phyloP scores from a whole-genome alignment of 148 eudicot genomes.

The Pouteria glomerata region DNA sequence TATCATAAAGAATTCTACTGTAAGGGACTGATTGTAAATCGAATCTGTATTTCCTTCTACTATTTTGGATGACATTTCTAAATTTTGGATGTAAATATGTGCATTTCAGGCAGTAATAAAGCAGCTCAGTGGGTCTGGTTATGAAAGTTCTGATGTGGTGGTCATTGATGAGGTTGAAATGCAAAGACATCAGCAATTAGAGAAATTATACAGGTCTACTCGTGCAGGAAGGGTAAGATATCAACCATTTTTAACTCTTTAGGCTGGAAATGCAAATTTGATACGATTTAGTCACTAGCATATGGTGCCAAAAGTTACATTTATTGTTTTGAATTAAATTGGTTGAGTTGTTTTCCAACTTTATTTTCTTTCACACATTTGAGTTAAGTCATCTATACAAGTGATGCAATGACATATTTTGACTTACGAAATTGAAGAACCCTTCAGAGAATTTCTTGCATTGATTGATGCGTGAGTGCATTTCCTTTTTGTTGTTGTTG shows the following conservation, averaged over 20 bases:
- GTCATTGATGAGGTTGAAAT: constrained; percentile 90
- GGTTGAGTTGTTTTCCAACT: background rate
- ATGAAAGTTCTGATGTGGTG: constrained; percentile 76
- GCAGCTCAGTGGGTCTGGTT: constrained; percentile 76
- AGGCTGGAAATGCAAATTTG: background rate
- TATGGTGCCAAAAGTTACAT: background rate
- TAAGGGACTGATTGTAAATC: background rate
- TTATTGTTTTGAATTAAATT: background rate
- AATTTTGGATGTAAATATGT: constrained; percentile 11
- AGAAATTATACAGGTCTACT: constrained; percentile 81
- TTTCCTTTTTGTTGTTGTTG: no score
- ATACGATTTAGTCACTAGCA: background rate
- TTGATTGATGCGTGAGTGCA: no score
- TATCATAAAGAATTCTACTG: background rate
- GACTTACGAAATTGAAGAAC: no score
- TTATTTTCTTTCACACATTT: background rate
- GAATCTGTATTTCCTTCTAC: background rate
- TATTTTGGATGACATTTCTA: constrained; percentile 1
- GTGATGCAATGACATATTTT: no score
- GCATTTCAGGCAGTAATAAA: constrained; percentile 84
- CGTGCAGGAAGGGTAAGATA: constrained; percentile 75
- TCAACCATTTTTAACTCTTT: background rate
- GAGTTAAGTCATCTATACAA: no score
- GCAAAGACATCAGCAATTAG: constrained; percentile 83
- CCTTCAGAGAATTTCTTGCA: no score